phyloP scores from a whole-genome alignment of 169 alveolate species.

The Plasmodium malariae region DNA sequence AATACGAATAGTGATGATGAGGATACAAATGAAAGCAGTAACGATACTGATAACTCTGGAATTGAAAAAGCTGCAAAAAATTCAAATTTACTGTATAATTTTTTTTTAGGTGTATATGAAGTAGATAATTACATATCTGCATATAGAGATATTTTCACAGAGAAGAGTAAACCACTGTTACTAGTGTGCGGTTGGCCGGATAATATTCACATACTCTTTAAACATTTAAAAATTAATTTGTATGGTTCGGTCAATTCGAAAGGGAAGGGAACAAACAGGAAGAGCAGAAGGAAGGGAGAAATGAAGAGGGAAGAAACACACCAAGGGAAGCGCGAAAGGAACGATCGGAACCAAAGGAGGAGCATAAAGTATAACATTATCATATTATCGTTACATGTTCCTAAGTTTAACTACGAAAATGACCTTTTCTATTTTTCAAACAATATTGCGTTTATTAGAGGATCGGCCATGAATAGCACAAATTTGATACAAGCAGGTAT shows the following conservation, averaged over 20 bases:
- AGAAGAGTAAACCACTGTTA: slow-evolving; percentile 68
- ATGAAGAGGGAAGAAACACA: not conserved
- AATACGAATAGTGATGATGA: not conserved
- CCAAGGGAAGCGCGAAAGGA: not conserved
- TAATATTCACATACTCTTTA: slow-evolving; percentile 79
- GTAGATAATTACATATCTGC: slow-evolving; percentile 65
- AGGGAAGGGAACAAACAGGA: not conserved
- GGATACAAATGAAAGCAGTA: not conserved
- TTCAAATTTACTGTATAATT: not conserved
- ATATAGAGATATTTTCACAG: slow-evolving; percentile 40
- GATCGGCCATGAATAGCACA: slow-evolving; percentile 81
- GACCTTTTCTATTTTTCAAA: slow-evolving; percentile 71
- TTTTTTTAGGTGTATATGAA: slow-evolving; percentile 59
- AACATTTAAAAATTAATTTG: slow-evolving; percentile 44
- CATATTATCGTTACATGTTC: slow-evolving; percentile 78
- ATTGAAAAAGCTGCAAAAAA: not conserved
- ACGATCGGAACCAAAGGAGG: not conserved
- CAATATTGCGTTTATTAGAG: slow-evolving; percentile 80
- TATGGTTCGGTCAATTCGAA: not conserved
- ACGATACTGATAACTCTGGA: not conserved
- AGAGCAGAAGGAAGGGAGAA: not conserved
- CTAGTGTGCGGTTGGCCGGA: slow-evolving; percentile 86
- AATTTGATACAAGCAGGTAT: slow-evolving; percentile 81
- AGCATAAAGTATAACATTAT: slow-evolving; percentile 63
- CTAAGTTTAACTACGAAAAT: slow-evolving; percentile 76